Evolutionary conservation across 129 eudicot genomes (phyloP).

Genomic region (Heracleum sosnowskyi): DNA sequence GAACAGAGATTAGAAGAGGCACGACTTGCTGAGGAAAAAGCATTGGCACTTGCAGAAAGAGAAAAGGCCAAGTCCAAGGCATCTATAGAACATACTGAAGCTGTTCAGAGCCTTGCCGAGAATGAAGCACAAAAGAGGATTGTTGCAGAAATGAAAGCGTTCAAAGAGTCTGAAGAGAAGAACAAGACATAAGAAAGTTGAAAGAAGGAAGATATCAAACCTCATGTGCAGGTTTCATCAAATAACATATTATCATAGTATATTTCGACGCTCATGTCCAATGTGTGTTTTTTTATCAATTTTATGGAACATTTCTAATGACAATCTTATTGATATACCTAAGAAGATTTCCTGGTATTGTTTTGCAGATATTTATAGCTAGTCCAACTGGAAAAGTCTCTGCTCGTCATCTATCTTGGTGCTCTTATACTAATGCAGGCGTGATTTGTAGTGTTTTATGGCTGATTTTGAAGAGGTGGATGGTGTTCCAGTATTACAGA

Average conservation of each 20-base stretch:
- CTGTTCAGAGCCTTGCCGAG: conserved; percentile 32
- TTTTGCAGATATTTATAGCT: no score
- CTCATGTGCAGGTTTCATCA: neutral
- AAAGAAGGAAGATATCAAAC: neutral
- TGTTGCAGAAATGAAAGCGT: conserved; percentile 10
- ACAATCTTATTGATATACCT: no score
- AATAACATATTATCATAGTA: neutral
- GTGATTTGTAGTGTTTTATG: no score
- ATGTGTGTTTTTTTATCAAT: no score
- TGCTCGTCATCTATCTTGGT: no score
- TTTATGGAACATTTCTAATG: no score
- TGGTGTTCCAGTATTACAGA: no score
- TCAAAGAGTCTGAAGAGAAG: conserved; percentile 23
- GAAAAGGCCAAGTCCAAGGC: conserved; percentile 31
- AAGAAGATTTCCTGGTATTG: no score
- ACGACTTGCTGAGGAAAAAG: conserved; percentile 25
- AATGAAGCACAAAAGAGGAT: conserved; percentile 20
- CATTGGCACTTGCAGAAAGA: conserved; percentile 23
- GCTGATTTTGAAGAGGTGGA: no score
- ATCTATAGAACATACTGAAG: conserved; percentile 33
- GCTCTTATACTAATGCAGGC: no score
- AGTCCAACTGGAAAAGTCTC: no score
- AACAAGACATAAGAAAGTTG: conserved; percentile 8
- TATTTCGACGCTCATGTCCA: no score
- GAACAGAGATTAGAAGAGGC: conserved; percentile 26